Base-by-base conservation (phyloP, 225 moss, liverwort and hornwort species). In the Marchantia paleacea region DNA sequence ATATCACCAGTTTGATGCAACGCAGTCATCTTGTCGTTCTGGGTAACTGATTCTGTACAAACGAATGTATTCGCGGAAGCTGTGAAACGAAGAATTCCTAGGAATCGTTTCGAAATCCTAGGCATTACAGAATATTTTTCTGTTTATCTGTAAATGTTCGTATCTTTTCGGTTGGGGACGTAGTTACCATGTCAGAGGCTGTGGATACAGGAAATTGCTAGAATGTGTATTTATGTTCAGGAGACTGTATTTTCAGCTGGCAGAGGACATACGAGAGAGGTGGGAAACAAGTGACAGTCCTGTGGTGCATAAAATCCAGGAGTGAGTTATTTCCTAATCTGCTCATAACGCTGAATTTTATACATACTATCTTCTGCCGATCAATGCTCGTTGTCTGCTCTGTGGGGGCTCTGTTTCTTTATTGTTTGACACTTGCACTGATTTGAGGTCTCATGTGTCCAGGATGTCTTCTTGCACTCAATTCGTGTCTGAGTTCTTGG, bases 241-340 rank as follows among this genome's bases (percentile, higher is more conserved):
- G 58, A 61, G 55, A 53, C 55, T 76, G 20, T 72, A 39, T 80
- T 52, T 72, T 66, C 89, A 97, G 96, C 84, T 99, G 75, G 99
- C 99, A 19, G 99, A 99, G 85, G 99, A 99, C 78, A 78, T 99
- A 83, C 92, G 99, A 50, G 99, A 99, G 84, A 90, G 94, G 87
- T 99, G 95, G 99, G 99, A 99, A 73, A 99, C 99, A 30, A 99
- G 99, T 82, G 99, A 99, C 85, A 99, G 95, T 83, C 99, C 99
- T 80, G 91, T 99, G 29, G 99, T 99, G 82, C 99, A 99, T 82
- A 95, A 84, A 82, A 99, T 94, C 64, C 99, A 99, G 90, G 99
- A 95, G 96, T 97, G 86, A 85, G 87, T 47, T 12, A 58, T n/a
- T 61, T 68, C 0, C 69, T 24, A 6, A 49, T 74, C 62, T 30